Evolutionary conservation across 768 basidiomycete genomes (phyloP).

Genomic region (Amanita phalloides): DNA sequence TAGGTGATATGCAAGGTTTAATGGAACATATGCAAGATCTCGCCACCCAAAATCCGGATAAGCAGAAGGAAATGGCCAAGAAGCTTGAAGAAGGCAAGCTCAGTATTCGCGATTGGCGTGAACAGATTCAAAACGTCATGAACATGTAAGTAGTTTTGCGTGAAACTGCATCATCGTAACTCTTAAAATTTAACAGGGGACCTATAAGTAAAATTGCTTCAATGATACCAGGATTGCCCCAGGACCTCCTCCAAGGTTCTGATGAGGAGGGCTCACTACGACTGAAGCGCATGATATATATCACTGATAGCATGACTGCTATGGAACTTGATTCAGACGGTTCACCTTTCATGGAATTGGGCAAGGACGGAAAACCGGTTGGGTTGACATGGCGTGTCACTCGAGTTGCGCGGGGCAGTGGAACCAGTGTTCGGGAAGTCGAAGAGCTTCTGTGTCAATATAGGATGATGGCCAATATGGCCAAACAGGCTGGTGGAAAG

Average conservation of each 20-base stretch:
- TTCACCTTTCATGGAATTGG: conserved; percentile 74
- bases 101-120: conserved; percentile 94
- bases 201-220: conserved; percentile 96
- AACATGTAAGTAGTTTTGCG: conserved; percentile 59
- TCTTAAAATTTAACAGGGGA: conserved; percentile 49
- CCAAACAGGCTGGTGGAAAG: conserved; percentile 95
- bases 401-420: conserved; percentile 86
- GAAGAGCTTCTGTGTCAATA: conserved; percentile 96
- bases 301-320: conserved; percentile 96
- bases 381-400: conserved; percentile 88
- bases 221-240: conserved; percentile 96
- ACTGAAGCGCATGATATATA: conserved; percentile 97
- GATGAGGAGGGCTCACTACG: conserved; percentile 88
- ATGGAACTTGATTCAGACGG: conserved; percentile 94
- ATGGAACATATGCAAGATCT: conserved; percentile 99
- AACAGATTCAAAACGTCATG: conserved; percentile 97
- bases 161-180: conserved; percentile 4
- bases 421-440: conserved; percentile 94
- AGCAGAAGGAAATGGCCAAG: conserved; percentile 96
- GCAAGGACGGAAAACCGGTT: conserved; percentile 73
- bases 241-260: conserved; percentile 81
- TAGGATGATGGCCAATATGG: conserved; percentile 98
- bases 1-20: conserved; percentile 94
- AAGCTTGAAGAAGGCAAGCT: conserved; percentile 96
- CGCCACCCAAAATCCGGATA: conserved; percentile 87